Percentiles rank a stretch among this genome's conserved stretches.
Evolutionary conservation across 768 basidiomycete species (phyloP).

Genomic region (Lactarius sp.): DNA sequence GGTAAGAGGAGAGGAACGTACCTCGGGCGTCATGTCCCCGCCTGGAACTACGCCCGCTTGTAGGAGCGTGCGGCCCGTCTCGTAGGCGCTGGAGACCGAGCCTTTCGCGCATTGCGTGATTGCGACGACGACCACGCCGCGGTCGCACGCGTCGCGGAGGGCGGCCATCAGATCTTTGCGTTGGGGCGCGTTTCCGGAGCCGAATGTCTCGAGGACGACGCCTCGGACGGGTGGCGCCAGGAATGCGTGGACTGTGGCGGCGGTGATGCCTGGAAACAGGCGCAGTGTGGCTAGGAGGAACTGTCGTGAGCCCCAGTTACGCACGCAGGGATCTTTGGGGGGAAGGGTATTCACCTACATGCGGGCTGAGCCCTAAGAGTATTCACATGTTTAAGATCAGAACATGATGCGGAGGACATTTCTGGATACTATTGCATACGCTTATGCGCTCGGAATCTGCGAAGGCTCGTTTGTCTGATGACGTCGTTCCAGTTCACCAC

Average conservation of each 20-base stretch:
- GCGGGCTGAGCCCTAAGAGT: conserved; percentile 62
- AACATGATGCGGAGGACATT: neutral
- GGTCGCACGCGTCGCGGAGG: conserved; percentile 74
- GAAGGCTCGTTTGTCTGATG: conserved; percentile 71
- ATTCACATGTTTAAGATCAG: neutral
- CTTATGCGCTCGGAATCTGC: conserved; percentile 80
- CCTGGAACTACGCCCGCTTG: conserved; percentile 78
- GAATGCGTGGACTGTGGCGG: conserved; percentile 69
- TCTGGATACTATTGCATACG: conserved; percentile 34
- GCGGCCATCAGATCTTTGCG: conserved; percentile 69
- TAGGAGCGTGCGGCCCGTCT: conserved; percentile 66
- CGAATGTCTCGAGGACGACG: conserved; percentile 87
- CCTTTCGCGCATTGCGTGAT: conserved; percentile 90
- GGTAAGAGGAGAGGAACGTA: conserved; percentile 30
- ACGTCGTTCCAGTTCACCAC: conserved; percentile 87
- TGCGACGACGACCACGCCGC: conserved; percentile 83
- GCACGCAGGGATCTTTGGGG: neutral
- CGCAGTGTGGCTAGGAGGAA: conserved; percentile 62
- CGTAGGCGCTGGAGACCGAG: conserved; percentile 78
- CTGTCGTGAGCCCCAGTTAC: neutral
- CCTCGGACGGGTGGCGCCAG: conserved; percentile 69
- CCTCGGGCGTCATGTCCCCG: conserved; percentile 95
- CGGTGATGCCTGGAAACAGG: conserved; percentile 83
- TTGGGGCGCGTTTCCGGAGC: conserved; percentile 90
- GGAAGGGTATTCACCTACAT: conserved; percentile 57